Evolutionary conservation across 2,329 filamentous ascomycete species (phyloP).

Genomic region (Arthroderma sp.): DNA sequence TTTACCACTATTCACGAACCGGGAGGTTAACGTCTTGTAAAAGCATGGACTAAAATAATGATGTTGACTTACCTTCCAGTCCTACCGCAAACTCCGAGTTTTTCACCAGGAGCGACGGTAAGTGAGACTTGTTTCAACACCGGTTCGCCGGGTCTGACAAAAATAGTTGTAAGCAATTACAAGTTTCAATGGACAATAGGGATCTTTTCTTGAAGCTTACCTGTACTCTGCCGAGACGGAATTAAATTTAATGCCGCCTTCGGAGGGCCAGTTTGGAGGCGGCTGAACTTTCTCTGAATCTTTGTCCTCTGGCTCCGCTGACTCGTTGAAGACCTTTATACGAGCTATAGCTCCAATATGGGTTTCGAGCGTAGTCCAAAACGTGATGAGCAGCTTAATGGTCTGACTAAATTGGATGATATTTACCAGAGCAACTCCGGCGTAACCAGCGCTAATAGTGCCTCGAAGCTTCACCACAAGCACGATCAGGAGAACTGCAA

Average conservation of each 20-base stretch:
- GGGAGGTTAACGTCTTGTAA: constrained; percentile 2
- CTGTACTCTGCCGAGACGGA: constrained; percentile 25
- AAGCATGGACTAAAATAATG: neutral
- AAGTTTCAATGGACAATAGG: neutral
- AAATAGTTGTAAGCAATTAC: neutral
- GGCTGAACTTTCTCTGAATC: constrained; percentile 22
- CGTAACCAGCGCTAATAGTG: constrained; percentile 34
- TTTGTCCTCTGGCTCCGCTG: constrained; percentile 26
- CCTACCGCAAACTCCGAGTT: constrained; percentile 23
- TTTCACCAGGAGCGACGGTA: constrained; percentile 17
- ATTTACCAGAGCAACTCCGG: constrained; percentile 42
- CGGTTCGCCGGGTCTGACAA: constrained; percentile 7
- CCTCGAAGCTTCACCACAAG: constrained; percentile 35
- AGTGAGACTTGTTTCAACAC: constrained; percentile 18
- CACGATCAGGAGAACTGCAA: constrained; percentile 37
- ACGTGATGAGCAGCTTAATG: constrained; percentile 35
- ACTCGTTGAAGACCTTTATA: constrained; percentile 37
- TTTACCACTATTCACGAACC: constrained; percentile 24
- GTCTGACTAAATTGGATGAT: constrained; percentile 41
- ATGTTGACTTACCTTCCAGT: constrained; percentile 17
- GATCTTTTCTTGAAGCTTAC: constrained; percentile 6
- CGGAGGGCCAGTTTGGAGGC: constrained; percentile 23
- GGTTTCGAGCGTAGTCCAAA: constrained; percentile 44
- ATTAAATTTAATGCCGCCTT: constrained; percentile 26
- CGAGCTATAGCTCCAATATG: constrained; percentile 42